Evolutionary conservation across 768 basidiomycete genomes (phyloP).

Genomic region (Macrolepiota albuminosa): DNA sequence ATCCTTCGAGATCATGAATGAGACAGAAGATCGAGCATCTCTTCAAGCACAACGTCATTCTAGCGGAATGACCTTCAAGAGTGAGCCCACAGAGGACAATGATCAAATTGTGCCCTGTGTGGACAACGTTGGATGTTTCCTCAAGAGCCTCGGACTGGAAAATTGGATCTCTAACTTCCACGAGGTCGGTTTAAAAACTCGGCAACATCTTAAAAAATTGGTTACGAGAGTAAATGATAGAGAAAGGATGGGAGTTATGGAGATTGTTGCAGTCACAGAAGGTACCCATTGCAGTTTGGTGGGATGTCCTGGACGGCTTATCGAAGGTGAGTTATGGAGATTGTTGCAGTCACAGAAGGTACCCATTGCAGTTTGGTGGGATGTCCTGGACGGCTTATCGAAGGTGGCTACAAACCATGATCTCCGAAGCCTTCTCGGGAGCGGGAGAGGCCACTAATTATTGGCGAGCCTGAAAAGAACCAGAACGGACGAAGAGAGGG

Average conservation of each 20-base stretch:
- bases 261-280: slow-evolving; percentile 4
- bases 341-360: slow-evolving; percentile 4
- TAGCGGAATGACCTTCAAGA: neutral
- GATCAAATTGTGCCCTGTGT: neutral
- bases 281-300: slow-evolving; percentile 7
- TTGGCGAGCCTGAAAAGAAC: neutral
- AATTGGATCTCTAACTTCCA: neutral
- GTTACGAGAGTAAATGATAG: neutral
- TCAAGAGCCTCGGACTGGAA: neutral
- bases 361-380: slow-evolving; percentile 9
- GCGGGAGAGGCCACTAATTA: too few species aligned
- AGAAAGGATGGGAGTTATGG: slow-evolving; percentile 4
- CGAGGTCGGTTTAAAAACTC: neutral
- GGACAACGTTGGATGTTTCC: neutral
- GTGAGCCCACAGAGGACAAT: neutral
- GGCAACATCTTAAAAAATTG: neutral
- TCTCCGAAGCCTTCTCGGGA: neutral
- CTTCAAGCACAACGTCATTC: neutral
- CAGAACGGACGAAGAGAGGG: too few species aligned
- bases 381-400: neutral
- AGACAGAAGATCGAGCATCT: neutral
- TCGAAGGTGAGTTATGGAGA: slow-evolving; percentile 7
- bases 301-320: neutral
- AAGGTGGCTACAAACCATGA: neutral
- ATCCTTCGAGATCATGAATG: neutral